phyloP scores from a whole-genome alignment of 202 grass and related monocot genomes.

The Brachypodium distachyon region DNA sequence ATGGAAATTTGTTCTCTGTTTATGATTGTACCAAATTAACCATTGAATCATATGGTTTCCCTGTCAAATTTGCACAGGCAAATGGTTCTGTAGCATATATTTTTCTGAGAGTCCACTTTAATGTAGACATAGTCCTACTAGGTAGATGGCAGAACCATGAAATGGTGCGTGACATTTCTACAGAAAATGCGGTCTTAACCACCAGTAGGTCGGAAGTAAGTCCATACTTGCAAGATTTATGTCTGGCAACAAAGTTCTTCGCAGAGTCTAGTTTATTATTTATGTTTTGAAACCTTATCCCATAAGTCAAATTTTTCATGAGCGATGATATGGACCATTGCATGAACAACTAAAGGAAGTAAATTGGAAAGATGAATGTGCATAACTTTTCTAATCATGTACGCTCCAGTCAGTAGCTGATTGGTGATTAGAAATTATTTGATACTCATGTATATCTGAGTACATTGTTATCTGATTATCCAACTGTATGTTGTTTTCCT shows the following conservation, averaged over 20 bases:
- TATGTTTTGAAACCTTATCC: neutral
- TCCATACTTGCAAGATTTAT: neutral
- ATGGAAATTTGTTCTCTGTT: neutral
- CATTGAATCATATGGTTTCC: neutral
- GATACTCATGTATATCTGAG: neutral
- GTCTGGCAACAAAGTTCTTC: neutral
- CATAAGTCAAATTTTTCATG: neutral
- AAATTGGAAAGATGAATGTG: neutral
- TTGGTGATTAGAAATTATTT: neutral
- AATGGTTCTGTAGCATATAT: neutral
- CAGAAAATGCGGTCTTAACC: neutral
- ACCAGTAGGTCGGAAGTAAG: neutral
- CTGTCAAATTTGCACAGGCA: neutral
- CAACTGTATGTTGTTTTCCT: neutral
- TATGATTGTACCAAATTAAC: neutral
- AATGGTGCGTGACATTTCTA: neutral
- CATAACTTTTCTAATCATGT: neutral
- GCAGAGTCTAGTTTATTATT: neutral
- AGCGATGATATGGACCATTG: neutral
- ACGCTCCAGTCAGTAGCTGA: neutral
- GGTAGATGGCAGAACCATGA: neutral
- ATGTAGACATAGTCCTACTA: neutral
- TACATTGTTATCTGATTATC: constrained; percentile 3
- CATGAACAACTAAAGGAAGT: neutral
- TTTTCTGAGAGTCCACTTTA: neutral